A percentile compares a stretch with the other conserved stretches of the same genome.
Conservation (phyloP, 192 early-diverging fungal species). For the Backusella parvicylindrica region DNA sequence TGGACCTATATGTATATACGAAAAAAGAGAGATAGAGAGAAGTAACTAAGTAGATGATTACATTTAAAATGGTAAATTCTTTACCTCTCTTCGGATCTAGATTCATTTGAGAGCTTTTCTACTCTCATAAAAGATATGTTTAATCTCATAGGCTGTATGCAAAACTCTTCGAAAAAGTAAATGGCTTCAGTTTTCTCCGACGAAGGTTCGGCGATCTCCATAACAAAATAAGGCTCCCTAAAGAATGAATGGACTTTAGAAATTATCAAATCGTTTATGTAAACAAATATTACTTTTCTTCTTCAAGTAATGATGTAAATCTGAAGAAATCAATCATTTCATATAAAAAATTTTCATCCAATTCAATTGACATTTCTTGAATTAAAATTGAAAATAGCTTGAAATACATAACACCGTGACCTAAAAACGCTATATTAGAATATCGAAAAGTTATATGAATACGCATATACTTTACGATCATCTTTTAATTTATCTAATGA, state of each 20-base stretch:
- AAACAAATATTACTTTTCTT: no score
- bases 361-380: conserved; percentile 83
- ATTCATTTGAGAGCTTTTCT: conserved; percentile 36
- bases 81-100: conserved; percentile 53
- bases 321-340: conserved; percentile 75
- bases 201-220: conserved; percentile 37
- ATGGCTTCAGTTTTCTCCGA: conserved; percentile 51
- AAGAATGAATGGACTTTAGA: no score
- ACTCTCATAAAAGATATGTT: conserved; percentile 85
- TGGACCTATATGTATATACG: background rate
- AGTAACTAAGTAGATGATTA: background rate
- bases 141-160: conserved; percentile 81
- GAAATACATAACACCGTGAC: conserved; percentile 84
- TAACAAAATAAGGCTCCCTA: conserved; percentile 2
- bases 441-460: background rate
- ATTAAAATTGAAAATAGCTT: conserved; percentile 75
- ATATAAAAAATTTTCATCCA: conserved; percentile 82
- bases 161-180: conserved; percentile 84
- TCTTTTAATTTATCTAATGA: conserved; percentile 78
- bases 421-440: conserved; percentile 3
- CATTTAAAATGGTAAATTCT: background rate
- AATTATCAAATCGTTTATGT: no score
- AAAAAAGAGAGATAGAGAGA: background rate
- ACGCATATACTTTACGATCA: conserved; percentile 31
- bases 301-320: conserved; percentile 42